Conservation (phyloP, 805 yeast genomes). For the Candida michaelii region DNA sequence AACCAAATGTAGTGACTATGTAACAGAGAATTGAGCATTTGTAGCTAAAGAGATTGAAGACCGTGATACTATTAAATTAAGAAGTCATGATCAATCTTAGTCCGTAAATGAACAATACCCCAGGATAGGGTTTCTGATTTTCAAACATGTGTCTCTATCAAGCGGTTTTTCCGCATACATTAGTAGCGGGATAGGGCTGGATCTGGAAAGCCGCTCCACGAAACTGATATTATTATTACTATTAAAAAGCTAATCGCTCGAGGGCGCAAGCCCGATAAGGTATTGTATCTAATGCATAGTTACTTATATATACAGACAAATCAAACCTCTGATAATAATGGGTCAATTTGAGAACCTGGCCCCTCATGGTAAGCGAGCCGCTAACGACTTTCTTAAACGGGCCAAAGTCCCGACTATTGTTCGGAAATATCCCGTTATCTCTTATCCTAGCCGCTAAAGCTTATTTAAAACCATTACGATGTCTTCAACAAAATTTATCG, state of each 20-base stretch:
- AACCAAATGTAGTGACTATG: not conserved
- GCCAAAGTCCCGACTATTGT: not conserved
- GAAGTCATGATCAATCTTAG: too few relatives aligned
- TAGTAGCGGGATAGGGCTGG: not conserved
- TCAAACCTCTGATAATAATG: too few relatives aligned
- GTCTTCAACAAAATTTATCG: not conserved
- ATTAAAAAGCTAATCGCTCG: not conserved
- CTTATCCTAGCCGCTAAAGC: constrained; percentile 1
- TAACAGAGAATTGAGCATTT: too few relatives aligned
- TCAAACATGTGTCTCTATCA: too few relatives aligned
- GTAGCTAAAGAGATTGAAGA: too few relatives aligned
- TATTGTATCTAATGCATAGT: too few relatives aligned
- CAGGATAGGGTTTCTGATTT: too few relatives aligned
- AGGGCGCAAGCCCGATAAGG: too few relatives aligned
- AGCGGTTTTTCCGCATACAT: not conserved
- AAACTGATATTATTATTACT: not conserved
- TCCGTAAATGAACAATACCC: too few relatives aligned
- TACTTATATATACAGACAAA: too few relatives aligned
- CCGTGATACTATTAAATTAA: too few relatives aligned
- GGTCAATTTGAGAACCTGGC: too few relatives aligned
- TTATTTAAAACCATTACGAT: not conserved
- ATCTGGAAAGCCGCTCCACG: not conserved
- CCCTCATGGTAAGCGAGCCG: not conserved
- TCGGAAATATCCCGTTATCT: constrained; percentile 3
- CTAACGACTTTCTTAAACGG: not conserved